Evolutionary conservation across 768 basidiomycete species (phyloP).

Genomic region (Amanita rimosa): DNA sequence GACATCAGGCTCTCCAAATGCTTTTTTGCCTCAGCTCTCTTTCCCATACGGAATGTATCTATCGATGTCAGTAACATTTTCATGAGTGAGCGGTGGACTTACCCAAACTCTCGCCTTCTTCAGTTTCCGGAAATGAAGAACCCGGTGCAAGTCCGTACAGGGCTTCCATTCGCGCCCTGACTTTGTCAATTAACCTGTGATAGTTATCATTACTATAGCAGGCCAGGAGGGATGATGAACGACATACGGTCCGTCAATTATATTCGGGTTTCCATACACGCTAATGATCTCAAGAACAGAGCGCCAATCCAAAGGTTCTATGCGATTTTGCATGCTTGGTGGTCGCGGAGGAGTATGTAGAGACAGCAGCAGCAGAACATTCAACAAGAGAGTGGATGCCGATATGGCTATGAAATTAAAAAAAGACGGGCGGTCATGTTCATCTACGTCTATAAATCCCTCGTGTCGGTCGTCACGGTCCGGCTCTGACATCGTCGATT

Average conservation of each 20-base stretch:
- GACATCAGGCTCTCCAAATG: background rate
- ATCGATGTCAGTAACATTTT: background rate
- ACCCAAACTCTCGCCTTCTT: constrained; percentile 1
- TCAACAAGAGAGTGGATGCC: constrained; percentile 34
- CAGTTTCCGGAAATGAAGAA: background rate
- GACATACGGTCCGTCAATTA: constrained; percentile 26
- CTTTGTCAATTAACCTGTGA: constrained; percentile 18
- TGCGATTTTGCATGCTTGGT: constrained; percentile 54
- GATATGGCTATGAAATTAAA: constrained; percentile 29
- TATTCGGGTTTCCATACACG: constrained; percentile 23
- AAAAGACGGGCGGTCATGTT: constrained; percentile 19
- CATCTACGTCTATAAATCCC: constrained; percentile 17
- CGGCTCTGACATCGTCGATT: background rate
- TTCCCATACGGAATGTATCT: constrained; percentile 4
- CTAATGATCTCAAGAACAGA: constrained; percentile 44
- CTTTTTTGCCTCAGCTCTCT: background rate
- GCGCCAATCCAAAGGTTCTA: constrained; percentile 53
- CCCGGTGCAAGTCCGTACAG: constrained; percentile 11
- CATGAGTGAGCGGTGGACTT: background rate
- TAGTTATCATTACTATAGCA: constrained; percentile 6
- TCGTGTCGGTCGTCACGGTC: constrained; percentile 13
- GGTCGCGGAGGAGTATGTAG: constrained; percentile 43
- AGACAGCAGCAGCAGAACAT: constrained; percentile 42
- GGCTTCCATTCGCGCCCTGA: constrained; percentile 17
- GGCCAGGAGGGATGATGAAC: background rate